Percentiles rank a stretch among this genome's conserved stretches.
Evolutionary conservation across 2,329 filamentous ascomycete species (phyloP).

Genomic region (Aspergillus sclerotialis): DNA sequence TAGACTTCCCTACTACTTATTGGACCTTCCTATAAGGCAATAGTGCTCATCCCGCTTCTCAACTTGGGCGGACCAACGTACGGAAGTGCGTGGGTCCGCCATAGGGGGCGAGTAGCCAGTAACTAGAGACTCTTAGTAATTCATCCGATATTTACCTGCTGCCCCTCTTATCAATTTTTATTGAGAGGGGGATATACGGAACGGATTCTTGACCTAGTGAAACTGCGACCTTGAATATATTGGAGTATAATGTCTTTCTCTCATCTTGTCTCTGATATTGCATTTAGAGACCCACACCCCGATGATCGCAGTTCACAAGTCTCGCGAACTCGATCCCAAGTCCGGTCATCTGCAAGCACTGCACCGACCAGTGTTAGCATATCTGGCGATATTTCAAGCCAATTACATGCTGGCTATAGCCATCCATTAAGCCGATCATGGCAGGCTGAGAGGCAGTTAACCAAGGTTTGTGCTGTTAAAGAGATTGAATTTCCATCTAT

Average conservation of each 20-base stretch:
- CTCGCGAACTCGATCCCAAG: constrained; percentile 33
- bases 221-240: no score
- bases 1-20: no score
- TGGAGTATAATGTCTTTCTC: constrained; percentile 51
- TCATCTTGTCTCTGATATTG: constrained; percentile 43
- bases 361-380: constrained; percentile 46
- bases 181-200: no score
- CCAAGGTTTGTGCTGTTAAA: constrained; percentile 58
- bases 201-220: no score
- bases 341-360: constrained; percentile 40
- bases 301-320: constrained; percentile 38
- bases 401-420: constrained; percentile 75
- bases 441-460: constrained; percentile 79
- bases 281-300: constrained; percentile 36
- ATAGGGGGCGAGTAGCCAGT: no score
- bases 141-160: no score
- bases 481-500: background rate
- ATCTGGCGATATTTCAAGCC: constrained; percentile 66
- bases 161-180: no score
- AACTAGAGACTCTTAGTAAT: no score
- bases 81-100: no score
- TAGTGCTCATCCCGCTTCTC: no score
- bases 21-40: no score
- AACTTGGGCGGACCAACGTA: no score
- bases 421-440: constrained; percentile 72